These are phyloP conservation scores for Dothistroma septosporum DNA, from an alignment of 2,329 filamentous ascomycete species.

Conservation along the genomic window DNA sequence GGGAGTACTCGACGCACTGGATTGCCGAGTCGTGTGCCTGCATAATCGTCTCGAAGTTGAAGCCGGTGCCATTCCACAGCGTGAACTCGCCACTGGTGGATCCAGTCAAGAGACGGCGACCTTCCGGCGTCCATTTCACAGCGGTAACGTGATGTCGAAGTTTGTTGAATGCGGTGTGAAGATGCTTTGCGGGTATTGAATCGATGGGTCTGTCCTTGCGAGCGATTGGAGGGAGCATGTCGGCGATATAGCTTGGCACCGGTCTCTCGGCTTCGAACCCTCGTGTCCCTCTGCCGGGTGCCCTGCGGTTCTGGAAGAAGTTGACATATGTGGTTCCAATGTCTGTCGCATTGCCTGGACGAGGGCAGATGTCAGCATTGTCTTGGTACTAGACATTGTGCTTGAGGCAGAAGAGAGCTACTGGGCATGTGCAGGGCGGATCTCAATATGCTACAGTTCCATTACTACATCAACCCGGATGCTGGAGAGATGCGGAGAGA, in stretches of 20 bases:
- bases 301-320: constrained; percentile 81
- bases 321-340: constrained; percentile 48
- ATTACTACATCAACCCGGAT: not conserved
- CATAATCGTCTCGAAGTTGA: constrained; percentile 99
- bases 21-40: constrained; percentile 91
- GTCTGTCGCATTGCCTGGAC: constrained; percentile 33
- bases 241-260: constrained; percentile 82
- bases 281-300: constrained; percentile 68
- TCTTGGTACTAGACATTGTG: not conserved
- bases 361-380: constrained; percentile 13
- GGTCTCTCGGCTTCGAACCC: constrained; percentile 76
- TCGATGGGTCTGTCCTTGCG: constrained; percentile 71
- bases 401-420: not conserved
- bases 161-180: constrained; percentile 98
- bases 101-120: constrained; percentile 82
- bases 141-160: constrained; percentile 97
- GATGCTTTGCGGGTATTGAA: constrained; percentile 86
- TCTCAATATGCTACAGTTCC: not conserved
- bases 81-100: constrained; percentile 98
- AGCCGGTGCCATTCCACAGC: constrained; percentile 96
- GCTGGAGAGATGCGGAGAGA: not conserved
- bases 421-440: not conserved
- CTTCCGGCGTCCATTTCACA: constrained; percentile 95
- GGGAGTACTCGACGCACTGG: constrained; percentile 78
- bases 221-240: constrained; percentile 84